Conservation (phyloP, 2,329 filamentous ascomycete genomes). For the Dendrostoma leiphaemia region DNA sequence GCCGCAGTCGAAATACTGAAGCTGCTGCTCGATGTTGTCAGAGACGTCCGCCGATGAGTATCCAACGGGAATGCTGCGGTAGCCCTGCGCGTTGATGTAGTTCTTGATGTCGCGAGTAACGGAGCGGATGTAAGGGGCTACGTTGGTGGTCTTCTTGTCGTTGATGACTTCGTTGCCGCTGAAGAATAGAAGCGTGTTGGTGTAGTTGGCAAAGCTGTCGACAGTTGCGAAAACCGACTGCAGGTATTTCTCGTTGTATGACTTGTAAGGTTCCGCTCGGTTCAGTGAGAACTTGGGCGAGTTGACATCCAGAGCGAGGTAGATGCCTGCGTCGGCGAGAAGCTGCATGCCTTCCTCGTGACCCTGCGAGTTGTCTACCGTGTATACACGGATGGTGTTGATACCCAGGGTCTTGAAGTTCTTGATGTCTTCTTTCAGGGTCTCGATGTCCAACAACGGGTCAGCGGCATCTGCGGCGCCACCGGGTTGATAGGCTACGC, state of each 20-base stretch:
- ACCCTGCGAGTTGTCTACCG: constrained; percentile 78
- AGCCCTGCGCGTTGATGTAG: constrained; percentile 60
- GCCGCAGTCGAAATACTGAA: constrained; percentile 92
- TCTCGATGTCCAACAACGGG: constrained; percentile 68
- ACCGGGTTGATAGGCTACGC: constrained; percentile 63
- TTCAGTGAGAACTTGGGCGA: constrained; percentile 86
- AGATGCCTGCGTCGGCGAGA: constrained; percentile 82
- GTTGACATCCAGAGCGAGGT: constrained; percentile 89
- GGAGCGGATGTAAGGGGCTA: constrained; percentile 75
- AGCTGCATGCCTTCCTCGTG: constrained; percentile 85
- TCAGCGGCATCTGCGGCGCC: constrained; percentile 58
- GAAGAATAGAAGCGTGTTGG: constrained; percentile 85
- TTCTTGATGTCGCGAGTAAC: constrained; percentile 74
- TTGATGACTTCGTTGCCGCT: constrained; percentile 81
- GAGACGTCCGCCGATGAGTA: constrained; percentile 79
- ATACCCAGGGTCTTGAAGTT: constrained; percentile 83
- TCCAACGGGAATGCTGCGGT: constrained; percentile 70
- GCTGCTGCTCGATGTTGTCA: constrained; percentile 81
- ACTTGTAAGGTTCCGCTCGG: constrained; percentile 65
- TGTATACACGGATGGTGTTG: constrained; percentile 92
- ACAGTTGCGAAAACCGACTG: constrained; percentile 84
- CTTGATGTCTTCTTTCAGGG: constrained; percentile 76
- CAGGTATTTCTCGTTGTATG: constrained; percentile 86
- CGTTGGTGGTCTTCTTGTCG: constrained; percentile 59
- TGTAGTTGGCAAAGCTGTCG: constrained; percentile 77